phyloP scores from a whole-genome alignment of 1,139 yeast genomes.

The Kazachstania sp. region DNA sequence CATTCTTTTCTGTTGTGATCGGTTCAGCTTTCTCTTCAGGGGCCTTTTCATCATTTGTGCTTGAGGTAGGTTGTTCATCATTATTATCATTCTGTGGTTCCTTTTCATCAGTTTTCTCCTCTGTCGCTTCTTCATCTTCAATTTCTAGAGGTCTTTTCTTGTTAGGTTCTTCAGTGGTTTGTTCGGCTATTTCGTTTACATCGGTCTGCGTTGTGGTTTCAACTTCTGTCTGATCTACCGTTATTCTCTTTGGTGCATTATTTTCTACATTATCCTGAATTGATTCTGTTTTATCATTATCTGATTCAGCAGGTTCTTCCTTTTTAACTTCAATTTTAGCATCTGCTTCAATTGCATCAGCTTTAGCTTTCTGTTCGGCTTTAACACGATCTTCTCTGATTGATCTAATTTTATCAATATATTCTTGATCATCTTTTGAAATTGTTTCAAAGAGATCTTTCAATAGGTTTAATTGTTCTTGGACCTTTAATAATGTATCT shows the following conservation, averaged over 20 bases:
- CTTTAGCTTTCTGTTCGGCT: constrained; percentile 5
- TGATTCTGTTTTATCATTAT: neutral
- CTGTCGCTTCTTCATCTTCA: neutral
- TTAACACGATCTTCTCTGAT: constrained; percentile 10
- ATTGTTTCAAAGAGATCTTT: constrained; percentile 43
- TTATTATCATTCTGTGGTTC: neutral
- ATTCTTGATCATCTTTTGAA: constrained; percentile 38
- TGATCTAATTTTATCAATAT: constrained; percentile 15
- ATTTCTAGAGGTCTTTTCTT: constrained; percentile 3
- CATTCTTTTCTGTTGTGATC: neutral
- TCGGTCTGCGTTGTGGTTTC: neutral
- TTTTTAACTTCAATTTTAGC: neutral
- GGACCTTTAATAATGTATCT: constrained; percentile 39
- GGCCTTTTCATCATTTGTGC: neutral
- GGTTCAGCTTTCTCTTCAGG: neutral
- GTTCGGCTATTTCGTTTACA: neutral
- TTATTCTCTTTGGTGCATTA: neutral
- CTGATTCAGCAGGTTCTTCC: neutral
- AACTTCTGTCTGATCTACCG: neutral
- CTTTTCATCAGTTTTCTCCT: neutral
- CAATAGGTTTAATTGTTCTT: constrained; percentile 42
- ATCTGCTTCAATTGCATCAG: neutral
- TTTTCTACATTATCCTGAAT: neutral
- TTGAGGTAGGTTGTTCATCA: neutral
- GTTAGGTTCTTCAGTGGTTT: neutral